A percentile compares a stretch with the other conserved stretches of the same genome.
Conservation (phyloP, 2,329 filamentous ascomycete species). For the Sarocladiaceae sp. region DNA sequence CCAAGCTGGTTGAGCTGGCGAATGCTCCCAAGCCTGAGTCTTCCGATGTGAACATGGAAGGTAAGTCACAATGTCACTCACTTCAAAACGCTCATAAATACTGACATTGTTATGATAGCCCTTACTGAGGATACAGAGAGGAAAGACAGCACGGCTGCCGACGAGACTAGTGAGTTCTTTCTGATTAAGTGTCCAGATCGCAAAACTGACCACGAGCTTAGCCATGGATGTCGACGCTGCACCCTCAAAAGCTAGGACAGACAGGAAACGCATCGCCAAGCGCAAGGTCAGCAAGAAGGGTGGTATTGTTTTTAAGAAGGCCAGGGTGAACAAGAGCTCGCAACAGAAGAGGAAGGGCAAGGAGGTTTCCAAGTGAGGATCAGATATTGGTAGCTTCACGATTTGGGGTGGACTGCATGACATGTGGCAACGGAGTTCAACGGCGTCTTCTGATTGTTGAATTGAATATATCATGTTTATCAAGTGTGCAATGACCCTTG, state of each 20-base stretch:
- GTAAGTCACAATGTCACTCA: conserved; percentile 9
- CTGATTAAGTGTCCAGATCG: neutral
- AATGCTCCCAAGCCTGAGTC: conserved; percentile 67
- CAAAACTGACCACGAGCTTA: conserved; percentile 11
- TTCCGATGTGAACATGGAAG: conserved; percentile 45
- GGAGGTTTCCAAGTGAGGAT: neutral
- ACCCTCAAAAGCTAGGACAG: conserved; percentile 30
- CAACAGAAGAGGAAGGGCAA: conserved; percentile 32
- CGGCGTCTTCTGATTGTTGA: neutral
- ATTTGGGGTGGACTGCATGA: neutral
- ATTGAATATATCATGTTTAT: neutral
- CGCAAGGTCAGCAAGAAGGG: conserved; percentile 50
- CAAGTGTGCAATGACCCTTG: neutral
- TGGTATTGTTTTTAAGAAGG: conserved; percentile 57
- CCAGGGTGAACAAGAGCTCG: conserved; percentile 45
- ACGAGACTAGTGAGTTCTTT: conserved; percentile 20
- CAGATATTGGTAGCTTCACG: neutral
- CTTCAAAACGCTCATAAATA: neutral
- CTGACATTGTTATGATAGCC: neutral
- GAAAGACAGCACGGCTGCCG: conserved; percentile 23
- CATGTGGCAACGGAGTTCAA: conserved; percentile 6
- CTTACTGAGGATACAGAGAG: conserved; percentile 23
- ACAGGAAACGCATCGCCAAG: conserved; percentile 54
- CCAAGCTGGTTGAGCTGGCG: conserved; percentile 78
- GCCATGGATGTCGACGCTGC: conserved; percentile 56